Conservation (phyloP, 2,329 filamentous ascomycete genomes). For the Colletotrichum trifolii region DNA sequence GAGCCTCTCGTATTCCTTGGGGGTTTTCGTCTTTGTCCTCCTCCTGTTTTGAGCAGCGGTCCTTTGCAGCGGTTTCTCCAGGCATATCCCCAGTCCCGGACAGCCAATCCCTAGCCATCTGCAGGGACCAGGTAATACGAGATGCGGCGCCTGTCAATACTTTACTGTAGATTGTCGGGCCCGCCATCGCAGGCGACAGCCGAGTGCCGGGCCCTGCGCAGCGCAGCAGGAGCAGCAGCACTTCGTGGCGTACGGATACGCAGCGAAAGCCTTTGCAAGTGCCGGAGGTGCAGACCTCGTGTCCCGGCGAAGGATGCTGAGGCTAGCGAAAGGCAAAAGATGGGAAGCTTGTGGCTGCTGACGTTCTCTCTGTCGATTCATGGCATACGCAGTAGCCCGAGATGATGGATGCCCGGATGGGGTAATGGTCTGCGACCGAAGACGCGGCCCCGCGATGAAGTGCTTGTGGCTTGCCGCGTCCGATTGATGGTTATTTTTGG, state of each 20-base stretch:
- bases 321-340: no score
- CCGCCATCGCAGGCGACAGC: conserved; percentile 6
- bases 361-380: no score
- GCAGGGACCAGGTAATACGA: conserved; percentile 35
- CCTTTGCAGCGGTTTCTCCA: conserved; percentile 25
- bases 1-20: conserved; percentile 31
- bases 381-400: not conserved
- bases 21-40: conserved; percentile 13
- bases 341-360: no score
- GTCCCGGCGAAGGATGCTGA: no score
- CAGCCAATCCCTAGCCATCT: conserved; percentile 28
- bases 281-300: not conserved
- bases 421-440: conserved; percentile 12
- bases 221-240: conserved; percentile 16
- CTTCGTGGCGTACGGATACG: conserved; percentile 28
- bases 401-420: conserved; percentile 14
- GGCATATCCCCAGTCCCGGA: conserved; percentile 18
- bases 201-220: conserved; percentile 29
- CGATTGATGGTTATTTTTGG: conserved; percentile 26
- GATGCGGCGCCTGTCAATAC: conserved; percentile 9
- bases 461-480: conserved; percentile 24
- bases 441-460: conserved; percentile 5
- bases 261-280: conserved; percentile 4
- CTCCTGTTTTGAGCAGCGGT: conserved; percentile 13
- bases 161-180: conserved; percentile 6